Evolutionary conservation across 805 yeast species (phyloP).

Genomic region (Candida easanensis): DNA sequence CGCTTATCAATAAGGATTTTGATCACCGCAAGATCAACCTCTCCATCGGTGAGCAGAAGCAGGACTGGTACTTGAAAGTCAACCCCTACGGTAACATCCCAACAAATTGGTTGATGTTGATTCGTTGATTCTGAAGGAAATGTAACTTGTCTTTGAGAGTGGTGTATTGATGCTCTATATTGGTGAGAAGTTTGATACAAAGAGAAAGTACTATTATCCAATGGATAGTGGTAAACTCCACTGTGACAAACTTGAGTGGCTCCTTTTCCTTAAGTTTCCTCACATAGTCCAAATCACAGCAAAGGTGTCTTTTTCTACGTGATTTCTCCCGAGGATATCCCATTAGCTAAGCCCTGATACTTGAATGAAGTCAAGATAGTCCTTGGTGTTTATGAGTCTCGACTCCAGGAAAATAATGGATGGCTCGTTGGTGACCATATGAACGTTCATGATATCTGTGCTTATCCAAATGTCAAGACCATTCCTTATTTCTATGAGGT

Average conservation of each 20-base stretch:
- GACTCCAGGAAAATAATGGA: constrained; percentile 44
- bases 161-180: constrained; percentile 57
- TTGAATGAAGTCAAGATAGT: constrained; percentile 46
- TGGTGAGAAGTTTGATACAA: constrained; percentile 55
- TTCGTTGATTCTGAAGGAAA: too few species aligned
- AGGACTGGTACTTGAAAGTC: constrained; percentile 52
- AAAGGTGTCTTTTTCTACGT: constrained; percentile 31
- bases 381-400: constrained; percentile 48
- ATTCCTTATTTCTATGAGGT: constrained; percentile 17
- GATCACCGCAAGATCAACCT: constrained; percentile 41
- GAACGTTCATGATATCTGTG: constrained; percentile 52
- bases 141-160: constrained; percentile 52
- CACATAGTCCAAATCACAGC: constrained; percentile 54
- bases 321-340: not conserved
- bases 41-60: constrained; percentile 43
- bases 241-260: constrained; percentile 49
- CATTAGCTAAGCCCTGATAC: constrained; percentile 48
- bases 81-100: constrained; percentile 69
- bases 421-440: constrained; percentile 56
- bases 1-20: constrained; percentile 32
- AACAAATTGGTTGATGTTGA: too few species aligned
- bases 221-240: constrained; percentile 37
- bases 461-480: constrained; percentile 42
- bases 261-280: constrained; percentile 54
- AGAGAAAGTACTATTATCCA: constrained; percentile 35